These are phyloP conservation scores for Blastocystis sp. DNA, from an alignment of 352 stramenopile species.

Conservation along the genomic window DNA sequence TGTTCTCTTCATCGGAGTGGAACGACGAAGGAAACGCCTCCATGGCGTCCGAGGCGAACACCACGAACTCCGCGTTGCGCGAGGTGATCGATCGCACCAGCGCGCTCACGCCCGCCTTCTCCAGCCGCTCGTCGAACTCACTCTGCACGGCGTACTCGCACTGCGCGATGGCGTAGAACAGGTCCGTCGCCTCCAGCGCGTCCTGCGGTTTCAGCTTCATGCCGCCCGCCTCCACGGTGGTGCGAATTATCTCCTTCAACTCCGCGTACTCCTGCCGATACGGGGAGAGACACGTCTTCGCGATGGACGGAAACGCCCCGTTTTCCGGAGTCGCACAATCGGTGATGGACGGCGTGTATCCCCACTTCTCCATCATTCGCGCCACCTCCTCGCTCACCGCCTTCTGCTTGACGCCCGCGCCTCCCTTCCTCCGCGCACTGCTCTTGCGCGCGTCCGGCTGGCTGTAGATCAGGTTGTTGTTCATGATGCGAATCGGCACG, in stretches of 20 bases:
- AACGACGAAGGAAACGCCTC: background rate
- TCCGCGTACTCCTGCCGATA: background rate
- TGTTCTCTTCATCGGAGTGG: background rate
- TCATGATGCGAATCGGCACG: background rate
- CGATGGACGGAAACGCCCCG: background rate
- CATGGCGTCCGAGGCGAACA: background rate
- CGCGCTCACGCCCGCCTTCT: background rate
- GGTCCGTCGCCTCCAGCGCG: background rate
- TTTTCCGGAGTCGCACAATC: background rate
- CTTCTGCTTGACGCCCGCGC: background rate
- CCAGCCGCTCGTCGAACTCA: background rate
- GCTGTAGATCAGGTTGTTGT: background rate
- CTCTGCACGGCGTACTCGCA: background rate
- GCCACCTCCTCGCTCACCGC: background rate
- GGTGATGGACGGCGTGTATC: background rate
- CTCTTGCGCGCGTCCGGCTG: background rate
- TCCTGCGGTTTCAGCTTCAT: background rate
- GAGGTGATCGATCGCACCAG: background rate
- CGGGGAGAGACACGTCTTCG: background rate
- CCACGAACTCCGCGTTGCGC: conserved; percentile 24
- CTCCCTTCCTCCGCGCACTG: background rate
- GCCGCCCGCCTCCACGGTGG: background rate
- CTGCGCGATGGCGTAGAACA: background rate
- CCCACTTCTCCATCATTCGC: background rate
- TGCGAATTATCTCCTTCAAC: background rate